These are phyloP conservation scores for Cryptococcus floricola DNA, from an alignment of 1,284 basidiomycete species.

Conservation along the genomic window DNA sequence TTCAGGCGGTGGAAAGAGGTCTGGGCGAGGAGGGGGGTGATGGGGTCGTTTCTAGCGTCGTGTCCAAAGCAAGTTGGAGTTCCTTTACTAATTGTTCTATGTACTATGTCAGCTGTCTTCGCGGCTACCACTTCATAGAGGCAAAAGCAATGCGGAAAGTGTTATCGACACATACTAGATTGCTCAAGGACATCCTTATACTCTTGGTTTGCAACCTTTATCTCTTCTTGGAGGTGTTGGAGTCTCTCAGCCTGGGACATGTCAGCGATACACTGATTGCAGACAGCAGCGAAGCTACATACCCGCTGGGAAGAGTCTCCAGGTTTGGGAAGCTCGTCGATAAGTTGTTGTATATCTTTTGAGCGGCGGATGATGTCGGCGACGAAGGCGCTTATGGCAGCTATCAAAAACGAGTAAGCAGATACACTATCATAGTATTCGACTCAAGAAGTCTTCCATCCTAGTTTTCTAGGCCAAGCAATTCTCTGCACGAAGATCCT, in stretches of 20 bases:
- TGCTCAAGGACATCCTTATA: slow-evolving; percentile 40
- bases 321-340: slow-evolving; percentile 40
- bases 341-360: slow-evolving; percentile 44
- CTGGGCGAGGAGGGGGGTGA: not conserved
- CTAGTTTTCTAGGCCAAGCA: not conserved
- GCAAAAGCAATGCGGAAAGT: slow-evolving; percentile 2
- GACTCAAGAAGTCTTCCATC: not conserved
- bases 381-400: slow-evolving; percentile 44
- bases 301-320: slow-evolving; percentile 35
- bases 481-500: too few species aligned
- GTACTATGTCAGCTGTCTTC: not conserved
- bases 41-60: slow-evolving; percentile 21
- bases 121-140: not conserved
- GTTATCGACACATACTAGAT: slow-evolving; percentile 24
- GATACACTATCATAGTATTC: not conserved
- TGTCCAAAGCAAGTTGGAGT: slow-evolving; percentile 32
- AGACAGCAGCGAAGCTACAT: slow-evolving; percentile 8
- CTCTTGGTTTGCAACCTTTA: slow-evolving; percentile 39
- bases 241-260: slow-evolving; percentile 29
- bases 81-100: slow-evolving; percentile 38
- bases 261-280: not conserved
- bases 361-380: slow-evolving; percentile 41
- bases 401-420: slow-evolving; percentile 20
- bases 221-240: slow-evolving; percentile 38
- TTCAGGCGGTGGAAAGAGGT: not conserved